Conservation (phyloP, 2,329 filamentous ascomycete species). For the Dothistroma septosporum region DNA sequence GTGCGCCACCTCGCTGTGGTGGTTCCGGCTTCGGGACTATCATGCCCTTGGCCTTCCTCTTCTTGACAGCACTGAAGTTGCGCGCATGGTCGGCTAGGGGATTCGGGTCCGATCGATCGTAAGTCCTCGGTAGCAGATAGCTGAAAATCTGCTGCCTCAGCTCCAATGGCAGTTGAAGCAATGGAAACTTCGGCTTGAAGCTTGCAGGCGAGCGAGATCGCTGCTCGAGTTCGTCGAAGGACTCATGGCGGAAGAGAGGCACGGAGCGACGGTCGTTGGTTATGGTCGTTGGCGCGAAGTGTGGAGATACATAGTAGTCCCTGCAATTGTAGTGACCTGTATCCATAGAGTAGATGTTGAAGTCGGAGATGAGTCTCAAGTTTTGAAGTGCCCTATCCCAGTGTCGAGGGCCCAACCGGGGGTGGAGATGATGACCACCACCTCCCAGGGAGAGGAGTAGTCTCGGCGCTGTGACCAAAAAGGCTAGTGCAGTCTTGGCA, state of each 20-base stretch:
- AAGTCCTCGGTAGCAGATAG: conserved; percentile 42
- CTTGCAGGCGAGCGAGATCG: conserved; percentile 32
- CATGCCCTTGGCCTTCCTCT: conserved; percentile 27
- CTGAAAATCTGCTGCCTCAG: conserved; percentile 42
- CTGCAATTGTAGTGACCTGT: conserved; percentile 36
- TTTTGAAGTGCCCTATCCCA: neutral
- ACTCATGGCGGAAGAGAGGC: conserved; percentile 27
- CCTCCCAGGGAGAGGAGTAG: too few relatives aligned
- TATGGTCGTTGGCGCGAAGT: conserved; percentile 26
- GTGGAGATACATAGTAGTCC: conserved; percentile 34
- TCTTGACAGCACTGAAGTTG: conserved; percentile 32
- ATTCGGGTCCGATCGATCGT: conserved; percentile 24
- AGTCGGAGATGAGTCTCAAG: neutral
- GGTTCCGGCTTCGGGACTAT: conserved; percentile 15
- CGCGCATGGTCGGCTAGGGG: conserved; percentile 28
- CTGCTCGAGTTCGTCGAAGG: conserved; percentile 31
- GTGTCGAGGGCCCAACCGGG: neutral
- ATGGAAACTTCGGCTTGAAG: conserved; percentile 29
- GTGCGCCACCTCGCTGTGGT: conserved; percentile 10
- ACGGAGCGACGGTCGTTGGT: conserved; percentile 10
- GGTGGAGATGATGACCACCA: neutral
- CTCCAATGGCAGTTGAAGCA: conserved; percentile 42
- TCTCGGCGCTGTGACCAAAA: too few relatives aligned
- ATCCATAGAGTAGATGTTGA: conserved; percentile 28
- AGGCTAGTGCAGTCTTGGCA: too few relatives aligned